phyloP scores from a whole-genome alignment of 129 eudicot species.

The Sambucus nigra region DNA sequence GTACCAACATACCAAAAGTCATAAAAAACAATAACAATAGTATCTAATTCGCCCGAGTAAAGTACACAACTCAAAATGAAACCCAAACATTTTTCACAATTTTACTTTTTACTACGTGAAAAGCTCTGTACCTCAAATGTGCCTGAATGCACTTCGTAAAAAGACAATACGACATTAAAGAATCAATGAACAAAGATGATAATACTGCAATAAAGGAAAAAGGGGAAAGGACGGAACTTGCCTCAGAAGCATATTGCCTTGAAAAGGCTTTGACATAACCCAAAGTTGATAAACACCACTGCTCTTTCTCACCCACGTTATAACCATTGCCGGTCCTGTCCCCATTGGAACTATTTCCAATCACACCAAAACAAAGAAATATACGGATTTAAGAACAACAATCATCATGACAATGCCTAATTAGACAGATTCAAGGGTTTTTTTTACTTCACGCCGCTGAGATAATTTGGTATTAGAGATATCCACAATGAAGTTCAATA shows the following conservation, averaged over 20 bases:
- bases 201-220: background rate
- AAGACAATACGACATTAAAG: background rate
- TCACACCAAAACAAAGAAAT: background rate
- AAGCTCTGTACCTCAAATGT: background rate
- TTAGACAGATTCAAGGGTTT: too few species aligned
- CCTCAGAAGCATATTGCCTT: slow-evolving; percentile 97
- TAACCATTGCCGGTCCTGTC: slow-evolving; percentile 23
- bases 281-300: slow-evolving; percentile 86
- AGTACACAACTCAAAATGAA: too few species aligned
- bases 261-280: slow-evolving; percentile 90
- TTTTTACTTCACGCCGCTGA: too few species aligned
- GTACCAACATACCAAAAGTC: too few species aligned
- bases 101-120: background rate
- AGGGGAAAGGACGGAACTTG: slow-evolving; percentile 14
- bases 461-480: too few species aligned
- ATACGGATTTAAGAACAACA: too few species aligned
- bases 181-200: background rate
- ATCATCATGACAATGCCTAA: too few species aligned
- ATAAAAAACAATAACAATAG: too few species aligned
- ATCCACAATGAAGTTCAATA: too few species aligned
- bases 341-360: slow-evolving; percentile 25
- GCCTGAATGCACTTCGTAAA: too few species aligned
- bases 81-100: too few species aligned
- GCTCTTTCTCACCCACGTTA: slow-evolving; percentile 60
- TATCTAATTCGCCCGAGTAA: too few species aligned